Evolutionary conservation across 2,329 filamentous ascomycete genomes (phyloP).

Genomic region (Colletotrichum echinochloae): DNA sequence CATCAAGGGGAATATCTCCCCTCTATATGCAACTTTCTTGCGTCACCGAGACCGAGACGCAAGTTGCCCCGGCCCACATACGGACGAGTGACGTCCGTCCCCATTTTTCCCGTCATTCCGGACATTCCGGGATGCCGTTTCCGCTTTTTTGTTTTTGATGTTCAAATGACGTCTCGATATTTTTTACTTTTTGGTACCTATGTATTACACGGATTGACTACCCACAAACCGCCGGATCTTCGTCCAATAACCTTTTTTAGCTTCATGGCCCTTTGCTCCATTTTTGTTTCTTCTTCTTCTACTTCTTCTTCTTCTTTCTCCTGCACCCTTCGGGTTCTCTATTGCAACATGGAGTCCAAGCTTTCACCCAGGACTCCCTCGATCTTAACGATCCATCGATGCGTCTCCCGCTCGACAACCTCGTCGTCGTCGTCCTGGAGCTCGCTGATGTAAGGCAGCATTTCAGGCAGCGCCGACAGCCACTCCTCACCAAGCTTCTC

Average conservation of each 20-base stretch:
- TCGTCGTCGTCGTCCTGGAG: slow-evolving; percentile 97
- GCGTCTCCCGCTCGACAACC: slow-evolving; percentile 87
- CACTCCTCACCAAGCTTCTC: slow-evolving; percentile 90
- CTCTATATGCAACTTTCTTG: background rate
- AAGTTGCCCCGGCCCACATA: background rate
- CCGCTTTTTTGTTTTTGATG: slow-evolving; percentile 21
- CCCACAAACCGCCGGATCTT: background rate
- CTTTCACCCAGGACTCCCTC: slow-evolving; percentile 91
- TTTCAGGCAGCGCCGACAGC: slow-evolving; percentile 91
- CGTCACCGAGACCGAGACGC: slow-evolving; percentile 12
- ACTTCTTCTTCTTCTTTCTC: background rate
- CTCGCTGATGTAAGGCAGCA: slow-evolving; percentile 96
- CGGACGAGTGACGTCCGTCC: slow-evolving; percentile 16
- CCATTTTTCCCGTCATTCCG: slow-evolving; percentile 21
- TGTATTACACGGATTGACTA: slow-evolving; percentile 4
- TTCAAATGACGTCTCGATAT: slow-evolving; percentile 22
- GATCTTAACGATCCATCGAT: slow-evolving; percentile 90
- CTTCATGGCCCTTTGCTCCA: background rate
- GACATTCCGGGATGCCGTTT: background rate
- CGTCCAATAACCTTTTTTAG: background rate
- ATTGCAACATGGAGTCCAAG: slow-evolving; percentile 91
- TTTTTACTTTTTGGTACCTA: background rate
- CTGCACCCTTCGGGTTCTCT: slow-evolving; percentile 44
- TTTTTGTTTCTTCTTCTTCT: background rate
- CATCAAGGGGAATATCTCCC: background rate